phyloP scores from a whole-genome alignment of 116 monocot genomes.

The Thalassia testudinum region DNA sequence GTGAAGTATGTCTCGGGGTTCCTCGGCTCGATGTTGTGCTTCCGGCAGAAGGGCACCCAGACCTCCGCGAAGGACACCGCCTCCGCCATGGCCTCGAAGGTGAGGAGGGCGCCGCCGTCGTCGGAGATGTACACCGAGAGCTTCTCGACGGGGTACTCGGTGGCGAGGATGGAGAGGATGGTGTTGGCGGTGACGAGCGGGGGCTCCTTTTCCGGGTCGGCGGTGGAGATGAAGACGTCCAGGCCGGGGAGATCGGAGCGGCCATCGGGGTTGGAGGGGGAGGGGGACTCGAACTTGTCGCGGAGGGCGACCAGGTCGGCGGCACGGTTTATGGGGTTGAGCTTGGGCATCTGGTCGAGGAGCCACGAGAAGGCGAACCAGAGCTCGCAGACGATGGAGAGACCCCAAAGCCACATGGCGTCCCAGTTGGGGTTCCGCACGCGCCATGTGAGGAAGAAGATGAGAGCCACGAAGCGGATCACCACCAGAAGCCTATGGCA shows the following conservation, averaged over 20 bases:
- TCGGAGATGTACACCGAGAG: constrained; percentile 57
- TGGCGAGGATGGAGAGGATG: constrained; percentile 62
- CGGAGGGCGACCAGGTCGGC: constrained; percentile 48
- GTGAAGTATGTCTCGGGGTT: constrained; percentile 72
- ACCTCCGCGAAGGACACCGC: constrained; percentile 49
- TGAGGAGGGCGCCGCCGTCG: constrained; percentile 67
- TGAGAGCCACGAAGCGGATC: constrained; percentile 36
- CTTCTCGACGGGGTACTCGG: constrained; percentile 52
- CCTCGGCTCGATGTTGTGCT: constrained; percentile 59
- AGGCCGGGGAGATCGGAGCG: constrained; percentile 54
- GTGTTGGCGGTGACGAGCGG: constrained; percentile 59
- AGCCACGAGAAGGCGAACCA: constrained; percentile 91
- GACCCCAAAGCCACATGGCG: constrained; percentile 78
- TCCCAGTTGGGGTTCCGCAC: constrained; percentile 47
- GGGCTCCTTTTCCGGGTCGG: constrained; percentile 76
- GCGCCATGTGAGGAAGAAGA: constrained; percentile 58
- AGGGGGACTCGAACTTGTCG: constrained; percentile 47
- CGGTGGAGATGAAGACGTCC: constrained; percentile 72
- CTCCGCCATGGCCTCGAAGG: constrained; percentile 74
- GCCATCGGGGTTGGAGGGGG: constrained; percentile 26
- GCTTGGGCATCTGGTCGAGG: constrained; percentile 62
- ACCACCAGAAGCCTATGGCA: constrained; percentile 27
- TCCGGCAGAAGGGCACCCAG: constrained; percentile 76
- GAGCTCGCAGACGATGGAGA: constrained; percentile 78
- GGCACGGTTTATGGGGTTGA: constrained; percentile 50